Conservation (phyloP, 2,329 filamentous ascomycete species). For the Zymoseptoria pseudotritici region DNA sequence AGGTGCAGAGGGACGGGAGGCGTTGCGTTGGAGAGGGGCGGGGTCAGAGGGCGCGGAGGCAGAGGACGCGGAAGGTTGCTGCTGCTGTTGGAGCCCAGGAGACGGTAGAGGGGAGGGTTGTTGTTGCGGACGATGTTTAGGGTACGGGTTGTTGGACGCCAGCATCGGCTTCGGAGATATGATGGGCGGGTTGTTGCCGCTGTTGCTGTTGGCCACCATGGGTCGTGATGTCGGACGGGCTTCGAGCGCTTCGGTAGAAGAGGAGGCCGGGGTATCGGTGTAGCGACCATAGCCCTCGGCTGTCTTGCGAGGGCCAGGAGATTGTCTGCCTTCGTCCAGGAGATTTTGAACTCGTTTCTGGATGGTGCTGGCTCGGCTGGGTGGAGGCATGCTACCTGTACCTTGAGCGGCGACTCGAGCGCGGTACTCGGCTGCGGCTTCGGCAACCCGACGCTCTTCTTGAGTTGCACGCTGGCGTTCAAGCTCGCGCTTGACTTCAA, state of each 20-base stretch:
- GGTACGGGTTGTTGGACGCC: constrained; percentile 18
- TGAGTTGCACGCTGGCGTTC: constrained; percentile 74
- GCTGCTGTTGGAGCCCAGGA: constrained; percentile 2
- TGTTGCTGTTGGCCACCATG: constrained; percentile 6
- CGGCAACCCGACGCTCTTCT: constrained; percentile 84
- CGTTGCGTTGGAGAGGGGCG: constrained; percentile 16
- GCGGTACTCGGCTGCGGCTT: constrained; percentile 81
- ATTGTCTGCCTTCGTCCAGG: constrained; percentile 62
- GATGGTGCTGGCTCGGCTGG: constrained; percentile 69
- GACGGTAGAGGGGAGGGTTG: constrained; percentile 2
- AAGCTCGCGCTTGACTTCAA: constrained; percentile 82
- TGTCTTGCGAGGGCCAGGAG: constrained; percentile 55
- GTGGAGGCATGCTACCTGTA: constrained; percentile 45
- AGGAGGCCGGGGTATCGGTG: constrained; percentile 47
- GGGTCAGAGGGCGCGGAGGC: constrained; percentile 3
- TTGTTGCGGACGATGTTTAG: constrained; percentile 16
- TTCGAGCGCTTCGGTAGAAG: constrained; percentile 1
- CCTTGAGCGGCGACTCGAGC: constrained; percentile 61
- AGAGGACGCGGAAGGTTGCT: constrained; percentile 3
- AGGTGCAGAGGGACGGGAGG: constrained; percentile 47
- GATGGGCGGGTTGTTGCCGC: constrained; percentile 13
- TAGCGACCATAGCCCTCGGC: constrained; percentile 87
- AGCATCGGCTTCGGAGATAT: constrained; percentile 21
- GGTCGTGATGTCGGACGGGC: constrained; percentile 7
- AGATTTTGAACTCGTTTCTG: constrained; percentile 85